Conservation (phyloP, 2,329 filamentous ascomycete species). For the Alternaria arbusti region DNA sequence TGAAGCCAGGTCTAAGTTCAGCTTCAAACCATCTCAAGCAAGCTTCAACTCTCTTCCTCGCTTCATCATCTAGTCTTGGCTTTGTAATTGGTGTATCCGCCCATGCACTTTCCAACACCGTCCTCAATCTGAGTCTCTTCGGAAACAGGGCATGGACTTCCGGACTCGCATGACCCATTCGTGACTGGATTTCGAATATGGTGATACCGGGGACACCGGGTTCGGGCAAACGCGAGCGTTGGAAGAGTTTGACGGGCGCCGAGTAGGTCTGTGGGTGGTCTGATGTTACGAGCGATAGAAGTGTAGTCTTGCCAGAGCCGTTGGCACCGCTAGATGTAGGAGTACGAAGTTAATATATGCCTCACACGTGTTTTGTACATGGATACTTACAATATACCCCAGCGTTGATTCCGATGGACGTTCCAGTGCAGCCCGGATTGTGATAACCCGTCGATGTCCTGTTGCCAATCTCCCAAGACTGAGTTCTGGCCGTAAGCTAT, state of each 20-base stretch:
- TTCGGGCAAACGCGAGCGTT: constrained; percentile 77
- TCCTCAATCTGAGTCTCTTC: constrained; percentile 72
- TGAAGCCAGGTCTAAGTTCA: constrained; percentile 69
- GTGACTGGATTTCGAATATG: constrained; percentile 88
- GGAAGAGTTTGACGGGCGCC: constrained; percentile 85
- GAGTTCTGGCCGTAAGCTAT: constrained; percentile 80
- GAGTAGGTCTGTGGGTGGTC: constrained; percentile 96
- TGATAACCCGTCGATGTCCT: constrained; percentile 59
- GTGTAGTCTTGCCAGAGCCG: constrained; percentile 92
- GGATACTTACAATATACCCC: constrained; percentile 72
- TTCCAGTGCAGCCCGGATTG: constrained; percentile 79
- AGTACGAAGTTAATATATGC: neutral
- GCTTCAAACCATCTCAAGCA: constrained; percentile 77
- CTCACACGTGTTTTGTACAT: neutral
- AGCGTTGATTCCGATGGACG: constrained; percentile 81
- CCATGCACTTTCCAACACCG: constrained; percentile 85
- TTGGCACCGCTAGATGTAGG: constrained; percentile 70
- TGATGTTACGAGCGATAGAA: constrained; percentile 89
- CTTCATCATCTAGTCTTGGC: constrained; percentile 67
- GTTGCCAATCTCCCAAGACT: constrained; percentile 81
- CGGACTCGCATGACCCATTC: constrained; percentile 91
- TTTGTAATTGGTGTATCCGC: constrained; percentile 81
- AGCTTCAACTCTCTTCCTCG: constrained; percentile 68
- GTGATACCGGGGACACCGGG: constrained; percentile 76
- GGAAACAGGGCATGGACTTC: constrained; percentile 96